Conservation (phyloP, 78 protist genomes). For the Chrysochromulina parva region DNA sequence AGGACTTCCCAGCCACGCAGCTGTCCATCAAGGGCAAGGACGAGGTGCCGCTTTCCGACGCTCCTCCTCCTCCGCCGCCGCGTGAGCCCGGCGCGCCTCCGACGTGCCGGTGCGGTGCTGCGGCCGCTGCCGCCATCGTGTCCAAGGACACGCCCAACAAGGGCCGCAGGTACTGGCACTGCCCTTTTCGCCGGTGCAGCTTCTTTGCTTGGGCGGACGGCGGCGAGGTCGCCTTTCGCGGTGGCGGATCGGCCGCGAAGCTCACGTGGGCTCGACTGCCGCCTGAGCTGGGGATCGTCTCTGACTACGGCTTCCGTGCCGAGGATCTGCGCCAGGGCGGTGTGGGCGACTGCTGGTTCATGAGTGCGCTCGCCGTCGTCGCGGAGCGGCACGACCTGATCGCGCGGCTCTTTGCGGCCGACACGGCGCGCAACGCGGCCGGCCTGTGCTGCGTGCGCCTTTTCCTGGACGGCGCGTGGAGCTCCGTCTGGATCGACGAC, state of each 20-base stretch:
- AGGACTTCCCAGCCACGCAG: background rate
- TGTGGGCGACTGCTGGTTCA: constrained; percentile 52
- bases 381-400: constrained; percentile 45
- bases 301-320: constrained; percentile 37
- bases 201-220: constrained; percentile 39
- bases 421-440: constrained; percentile 22
- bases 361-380: background rate
- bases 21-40: background rate
- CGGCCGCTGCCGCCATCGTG: background rate
- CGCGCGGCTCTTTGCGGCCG: constrained; percentile 11
- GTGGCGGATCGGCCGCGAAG: background rate
- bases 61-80: no score
- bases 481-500: constrained; percentile 1
- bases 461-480: constrained; percentile 35
- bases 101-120: background rate
- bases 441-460: constrained; percentile 22
- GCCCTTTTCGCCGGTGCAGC: constrained; percentile 2
- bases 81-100: background rate
- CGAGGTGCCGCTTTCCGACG: background rate
- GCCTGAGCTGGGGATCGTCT: background rate
- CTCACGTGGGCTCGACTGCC: constrained; percentile 32
- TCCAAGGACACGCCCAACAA: constrained; percentile 26
- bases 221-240: background rate
- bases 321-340: constrained; percentile 37
- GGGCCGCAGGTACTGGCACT: constrained; percentile 25